phyloP scores from a whole-genome alignment of 139 green algal species.

The Astrephomene gubernaculifera region DNA sequence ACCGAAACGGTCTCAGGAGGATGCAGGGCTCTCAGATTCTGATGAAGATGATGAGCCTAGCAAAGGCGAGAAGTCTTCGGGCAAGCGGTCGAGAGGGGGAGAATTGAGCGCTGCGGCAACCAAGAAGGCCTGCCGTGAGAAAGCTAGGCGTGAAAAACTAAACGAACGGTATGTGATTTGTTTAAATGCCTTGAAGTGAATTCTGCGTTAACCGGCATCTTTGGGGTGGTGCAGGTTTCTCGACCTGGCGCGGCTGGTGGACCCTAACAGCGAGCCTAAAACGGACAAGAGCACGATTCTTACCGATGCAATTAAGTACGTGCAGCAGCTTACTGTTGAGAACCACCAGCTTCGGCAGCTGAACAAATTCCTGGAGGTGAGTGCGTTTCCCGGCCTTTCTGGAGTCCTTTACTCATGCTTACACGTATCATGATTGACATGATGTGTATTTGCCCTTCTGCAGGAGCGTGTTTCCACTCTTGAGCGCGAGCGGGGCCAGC shows the following conservation, averaged over 20 bases:
- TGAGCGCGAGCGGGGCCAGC: constrained; percentile 67
- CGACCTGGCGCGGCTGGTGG: constrained; percentile 68
- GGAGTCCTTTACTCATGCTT: too few relatives aligned
- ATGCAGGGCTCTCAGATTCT: constrained; percentile 10
- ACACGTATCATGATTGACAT: neutral
- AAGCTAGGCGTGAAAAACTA: constrained; percentile 76
- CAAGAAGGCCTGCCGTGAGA: constrained; percentile 82
- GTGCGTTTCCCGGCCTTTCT: too few relatives aligned
- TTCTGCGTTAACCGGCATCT: too few relatives aligned
- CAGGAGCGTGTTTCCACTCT: constrained; percentile 68
- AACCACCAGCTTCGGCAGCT: constrained; percentile 76
- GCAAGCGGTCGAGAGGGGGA: constrained; percentile 27
- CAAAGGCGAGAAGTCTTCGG: constrained; percentile 9
- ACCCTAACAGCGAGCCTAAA: constrained; percentile 78
- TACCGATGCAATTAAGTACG: constrained; percentile 73
- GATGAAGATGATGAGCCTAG: constrained; percentile 40
- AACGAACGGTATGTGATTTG: constrained; percentile 81
- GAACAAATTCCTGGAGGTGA: constrained; percentile 86
- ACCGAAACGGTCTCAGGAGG: constrained; percentile 13
- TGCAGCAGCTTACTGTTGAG: constrained; percentile 72
- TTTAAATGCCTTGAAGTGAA: too few relatives aligned
- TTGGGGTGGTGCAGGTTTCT: constrained; percentile 73
- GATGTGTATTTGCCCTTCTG: neutral
- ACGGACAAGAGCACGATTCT: constrained; percentile 82
- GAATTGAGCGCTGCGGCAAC: constrained; percentile 49